phyloP scores from a whole-genome alignment of 768 basidiomycete species.

The Lyophyllum atratum region DNA sequence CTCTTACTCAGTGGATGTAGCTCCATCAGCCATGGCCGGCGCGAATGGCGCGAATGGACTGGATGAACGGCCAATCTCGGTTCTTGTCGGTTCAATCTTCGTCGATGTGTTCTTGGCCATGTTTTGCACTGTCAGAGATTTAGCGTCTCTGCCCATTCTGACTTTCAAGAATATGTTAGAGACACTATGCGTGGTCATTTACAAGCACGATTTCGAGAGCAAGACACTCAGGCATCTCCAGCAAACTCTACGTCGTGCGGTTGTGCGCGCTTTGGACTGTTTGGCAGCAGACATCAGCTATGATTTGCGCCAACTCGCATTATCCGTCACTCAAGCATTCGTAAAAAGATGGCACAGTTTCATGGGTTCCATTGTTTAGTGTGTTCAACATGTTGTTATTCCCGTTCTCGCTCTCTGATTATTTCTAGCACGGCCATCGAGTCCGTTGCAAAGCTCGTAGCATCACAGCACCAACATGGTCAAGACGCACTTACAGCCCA shows the following conservation, averaged over 20 bases:
- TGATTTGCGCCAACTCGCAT: constrained; percentile 65
- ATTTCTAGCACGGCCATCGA: constrained; percentile 53
- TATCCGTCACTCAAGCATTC: constrained; percentile 63
- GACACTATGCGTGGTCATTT: constrained; percentile 61
- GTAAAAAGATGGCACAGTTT: constrained; percentile 60
- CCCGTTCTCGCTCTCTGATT: neutral
- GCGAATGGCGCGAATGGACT: constrained; percentile 37
- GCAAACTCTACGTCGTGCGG: constrained; percentile 50
- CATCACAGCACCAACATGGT: constrained; percentile 44
- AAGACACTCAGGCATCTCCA: constrained; percentile 55
- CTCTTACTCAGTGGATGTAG: constrained; percentile 46
- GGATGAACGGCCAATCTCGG: constrained; percentile 42
- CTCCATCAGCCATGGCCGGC: constrained; percentile 42
- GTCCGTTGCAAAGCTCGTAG: constrained; percentile 47
- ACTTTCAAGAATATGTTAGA: constrained; percentile 65
- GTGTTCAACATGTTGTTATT: constrained; percentile 19
- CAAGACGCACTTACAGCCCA: constrained; percentile 64
- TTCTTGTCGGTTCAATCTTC: constrained; percentile 64
- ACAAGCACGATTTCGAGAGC: constrained; percentile 74
- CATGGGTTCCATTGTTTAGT: constrained; percentile 58
- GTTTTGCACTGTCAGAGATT: constrained; percentile 46
- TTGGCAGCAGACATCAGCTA: constrained; percentile 58
- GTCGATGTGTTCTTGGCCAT: constrained; percentile 60
- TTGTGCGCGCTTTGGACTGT: constrained; percentile 52
- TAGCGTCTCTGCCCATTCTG: constrained; percentile 52